Evolutionary conservation across 116 monocot species (phyloP).

Genomic region (Papilionanthe hybrid): DNA sequence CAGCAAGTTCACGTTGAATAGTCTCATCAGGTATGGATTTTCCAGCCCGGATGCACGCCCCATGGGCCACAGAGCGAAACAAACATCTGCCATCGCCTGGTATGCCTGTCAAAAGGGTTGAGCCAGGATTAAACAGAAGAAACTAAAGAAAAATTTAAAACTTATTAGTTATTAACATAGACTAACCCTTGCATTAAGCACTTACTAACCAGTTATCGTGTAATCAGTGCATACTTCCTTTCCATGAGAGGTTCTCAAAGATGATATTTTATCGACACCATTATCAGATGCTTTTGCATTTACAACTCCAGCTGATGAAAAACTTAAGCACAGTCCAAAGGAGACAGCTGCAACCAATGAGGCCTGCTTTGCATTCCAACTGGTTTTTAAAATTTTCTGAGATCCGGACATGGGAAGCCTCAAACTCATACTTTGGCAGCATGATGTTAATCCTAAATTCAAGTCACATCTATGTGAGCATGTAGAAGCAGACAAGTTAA

Average conservation of each 20-base stretch:
- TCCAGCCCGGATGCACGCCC: constrained; percentile 71
- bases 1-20: constrained; percentile 80
- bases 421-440: constrained; percentile 26
- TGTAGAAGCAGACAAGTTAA: constrained; percentile 23
- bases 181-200: not conserved
- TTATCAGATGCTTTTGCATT: constrained; percentile 51
- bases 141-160: not conserved
- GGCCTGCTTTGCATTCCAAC: constrained; percentile 29
- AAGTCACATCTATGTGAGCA: constrained; percentile 38
- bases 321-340: constrained; percentile 54
- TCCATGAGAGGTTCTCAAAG: constrained; percentile 44
- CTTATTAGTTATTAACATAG: constrained; percentile 1
- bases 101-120: constrained; percentile 49
- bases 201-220: constrained; percentile 61
- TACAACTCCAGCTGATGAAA: constrained; percentile 39
- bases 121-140: constrained; percentile 1
- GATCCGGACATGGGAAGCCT: constrained; percentile 29
- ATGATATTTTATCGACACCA: constrained; percentile 22
- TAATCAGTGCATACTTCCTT: constrained; percentile 76
- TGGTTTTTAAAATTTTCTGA: constrained; percentile 28
- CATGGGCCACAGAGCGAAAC: constrained; percentile 89
- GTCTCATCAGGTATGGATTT: constrained; percentile 51
- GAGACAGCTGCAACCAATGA: constrained; percentile 38
- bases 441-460: constrained; percentile 30
- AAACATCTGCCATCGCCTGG: constrained; percentile 98